Evolutionary conservation across 139 green algal species (phyloP).

Genomic region (Chlamydomonas sphaeroides): DNA sequence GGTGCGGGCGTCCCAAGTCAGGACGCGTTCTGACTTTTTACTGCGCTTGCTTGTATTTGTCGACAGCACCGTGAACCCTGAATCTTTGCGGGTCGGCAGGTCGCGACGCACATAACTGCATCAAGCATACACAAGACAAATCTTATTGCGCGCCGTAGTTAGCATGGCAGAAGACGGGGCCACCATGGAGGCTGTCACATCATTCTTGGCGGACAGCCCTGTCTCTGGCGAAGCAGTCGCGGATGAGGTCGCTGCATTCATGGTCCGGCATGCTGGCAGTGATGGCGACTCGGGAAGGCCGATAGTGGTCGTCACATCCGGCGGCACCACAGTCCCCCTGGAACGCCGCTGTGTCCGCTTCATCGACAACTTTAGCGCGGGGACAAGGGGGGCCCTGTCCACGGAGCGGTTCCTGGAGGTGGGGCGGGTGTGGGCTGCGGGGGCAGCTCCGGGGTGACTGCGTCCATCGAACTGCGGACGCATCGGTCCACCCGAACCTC

Average conservation of each 20-base stretch:
- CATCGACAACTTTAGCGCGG: conserved; percentile 98
- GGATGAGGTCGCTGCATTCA: not conserved
- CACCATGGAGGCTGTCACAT: not conserved
- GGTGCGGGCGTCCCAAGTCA: no score
- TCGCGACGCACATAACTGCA: no score
- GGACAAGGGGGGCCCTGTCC: conserved; percentile 88
- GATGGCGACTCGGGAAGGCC: conserved; percentile 20
- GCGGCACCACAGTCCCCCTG: conserved; percentile 96
- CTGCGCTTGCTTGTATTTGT: no score
- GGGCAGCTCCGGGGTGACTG: no score
- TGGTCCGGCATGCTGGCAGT: not conserved
- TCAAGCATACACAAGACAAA: no score
- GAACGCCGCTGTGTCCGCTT: conserved; percentile 94
- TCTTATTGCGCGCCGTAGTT: no score
- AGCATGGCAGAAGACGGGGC: not conserved
- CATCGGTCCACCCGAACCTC: no score
- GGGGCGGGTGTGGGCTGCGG: not conserved
- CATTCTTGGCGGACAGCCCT: conserved; percentile 22
- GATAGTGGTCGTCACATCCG: conserved; percentile 86
- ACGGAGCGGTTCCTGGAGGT: conserved; percentile 87
- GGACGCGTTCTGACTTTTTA: no score
- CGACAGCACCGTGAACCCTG: no score
- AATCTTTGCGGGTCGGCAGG: no score
- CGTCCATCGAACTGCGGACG: no score
- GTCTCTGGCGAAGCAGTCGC: conserved; percentile 13